Evolutionary conservation across 805 yeast species (phyloP), one percentile per base, ranked within the genome.

Genomic region (Pichia rugopelliculosa): DNA sequence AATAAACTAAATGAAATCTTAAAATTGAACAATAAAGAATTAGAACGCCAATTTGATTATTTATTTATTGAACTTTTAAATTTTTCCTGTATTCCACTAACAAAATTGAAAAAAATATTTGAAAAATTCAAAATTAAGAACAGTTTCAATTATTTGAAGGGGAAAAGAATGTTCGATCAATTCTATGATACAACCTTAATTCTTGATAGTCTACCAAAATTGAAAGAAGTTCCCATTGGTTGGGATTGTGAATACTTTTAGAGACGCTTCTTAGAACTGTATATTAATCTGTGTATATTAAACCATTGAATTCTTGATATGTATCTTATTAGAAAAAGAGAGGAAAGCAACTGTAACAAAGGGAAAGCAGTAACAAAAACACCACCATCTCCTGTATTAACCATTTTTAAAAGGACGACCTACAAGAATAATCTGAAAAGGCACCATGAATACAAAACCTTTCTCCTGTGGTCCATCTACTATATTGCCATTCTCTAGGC

Each of bases 31-130:
- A 44, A 42, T 22, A 6, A 3, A 9, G 38, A 44, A 21, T 56
- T 45, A 45, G 69, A 70, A 21, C 17, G 42, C 1, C 61, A 61
- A 23, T 66, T 67, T 47, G 72, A 67, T 43, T 63, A 59, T 56
- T 54, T 72, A 25, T 69, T 73, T 46, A 45, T 55, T 8, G 69
- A 69, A 34, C 36, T 72, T 12, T 50, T 68, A 39, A 51, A 54
- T 23, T 70, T 50, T 44, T 39, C 61, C 20, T 40, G 50, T 15
- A 45, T 70, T 3, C 41, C 53, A 0, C 6, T 55, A 13, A 60
- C 59, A 3, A 33, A 49, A 7, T 36, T 61, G 36, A 36, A 45
- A 3, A 50, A 50, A 11, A 50, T 73, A 2, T 59, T 71, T 37
- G 53, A 58, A 26, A 58, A 58, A 22, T 50, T 49, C 23, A 26